Percentiles rank a stretch among this genome's conserved stretches.
Evolutionary conservation across 129 eudicot species (phyloP).

Genomic region (Deinandra increscens): DNA sequence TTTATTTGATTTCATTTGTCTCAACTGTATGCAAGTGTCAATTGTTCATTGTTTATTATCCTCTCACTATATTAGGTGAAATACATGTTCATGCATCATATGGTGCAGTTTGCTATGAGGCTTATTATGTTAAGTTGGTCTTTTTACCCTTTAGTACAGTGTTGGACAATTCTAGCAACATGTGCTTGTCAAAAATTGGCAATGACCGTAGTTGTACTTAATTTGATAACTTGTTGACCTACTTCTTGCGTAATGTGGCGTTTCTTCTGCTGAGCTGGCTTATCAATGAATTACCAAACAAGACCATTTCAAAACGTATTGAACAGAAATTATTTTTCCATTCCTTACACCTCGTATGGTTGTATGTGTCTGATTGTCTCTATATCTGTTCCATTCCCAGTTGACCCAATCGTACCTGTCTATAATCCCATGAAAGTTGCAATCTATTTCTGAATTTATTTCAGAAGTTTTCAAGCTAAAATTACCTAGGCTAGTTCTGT

Average conservation of each 20-base stretch:
- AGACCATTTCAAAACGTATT: neutral
- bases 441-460: neutral
- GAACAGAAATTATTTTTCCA: neutral
- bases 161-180: constrained; percentile 11
- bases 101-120: neutral
- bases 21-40: neutral
- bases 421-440: neutral
- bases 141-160: neutral
- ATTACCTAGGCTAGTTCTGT: neutral
- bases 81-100: neutral
- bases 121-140: constrained; percentile 6
- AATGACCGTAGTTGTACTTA: no score
- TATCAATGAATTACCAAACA: neutral
- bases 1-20: neutral
- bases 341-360: neutral
- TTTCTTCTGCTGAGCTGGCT: constrained; percentile 3
- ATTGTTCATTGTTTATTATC: neutral
- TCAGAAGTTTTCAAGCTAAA: neutral
- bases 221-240: neutral
- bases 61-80: constrained; percentile 13
- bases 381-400: neutral
- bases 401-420: neutral
- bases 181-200: neutral
- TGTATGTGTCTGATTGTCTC: neutral
- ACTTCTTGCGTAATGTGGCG: neutral